Conservation (phyloP, 179 eudicot genomes). For the Beta corolliflora region DNA sequence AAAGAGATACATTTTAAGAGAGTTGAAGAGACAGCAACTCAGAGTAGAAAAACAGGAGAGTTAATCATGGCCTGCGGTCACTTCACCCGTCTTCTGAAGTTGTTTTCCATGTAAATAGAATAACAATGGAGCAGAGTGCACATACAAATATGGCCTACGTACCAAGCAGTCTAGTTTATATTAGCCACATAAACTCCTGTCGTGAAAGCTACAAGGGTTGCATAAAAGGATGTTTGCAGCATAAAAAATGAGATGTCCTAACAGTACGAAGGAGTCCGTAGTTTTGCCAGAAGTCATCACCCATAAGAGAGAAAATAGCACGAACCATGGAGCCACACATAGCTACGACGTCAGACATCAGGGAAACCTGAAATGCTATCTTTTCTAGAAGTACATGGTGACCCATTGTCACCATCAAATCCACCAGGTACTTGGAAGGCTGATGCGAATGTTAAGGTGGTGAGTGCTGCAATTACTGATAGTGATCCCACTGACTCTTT, state of each 20-base stretch:
- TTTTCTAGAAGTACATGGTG: background rate
- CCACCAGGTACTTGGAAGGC: conserved; percentile 25
- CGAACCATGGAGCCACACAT: conserved; percentile 11
- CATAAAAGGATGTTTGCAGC: conserved; percentile 5
- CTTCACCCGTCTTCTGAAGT: too few relatives aligned
- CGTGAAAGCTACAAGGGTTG: conserved; percentile 24
- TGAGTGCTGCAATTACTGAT: conserved; percentile 22
- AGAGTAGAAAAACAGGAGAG: too few relatives aligned
- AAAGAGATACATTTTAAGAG: too few relatives aligned
- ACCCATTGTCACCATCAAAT: background rate
- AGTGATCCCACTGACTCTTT: conserved; percentile 9
- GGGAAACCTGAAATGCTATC: conserved; percentile 11
- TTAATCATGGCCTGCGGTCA: too few relatives aligned
- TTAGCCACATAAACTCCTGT: conserved; percentile 18
- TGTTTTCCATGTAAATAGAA: background rate
- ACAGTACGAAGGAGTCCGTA: background rate
- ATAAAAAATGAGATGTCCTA: background rate
- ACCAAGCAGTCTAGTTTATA: background rate
- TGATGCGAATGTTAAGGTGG: conserved; percentile 17
- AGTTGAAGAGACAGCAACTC: too few relatives aligned
- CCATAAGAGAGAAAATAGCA: conserved; percentile 19
- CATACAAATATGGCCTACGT: background rate
- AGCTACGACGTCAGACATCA: conserved; percentile 9
- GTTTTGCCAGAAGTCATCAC: conserved; percentile 1
- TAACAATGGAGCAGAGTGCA: background rate